Conservation (phyloP, 1,139 yeast genomes). For the Suhomyces coccinellae region DNA sequence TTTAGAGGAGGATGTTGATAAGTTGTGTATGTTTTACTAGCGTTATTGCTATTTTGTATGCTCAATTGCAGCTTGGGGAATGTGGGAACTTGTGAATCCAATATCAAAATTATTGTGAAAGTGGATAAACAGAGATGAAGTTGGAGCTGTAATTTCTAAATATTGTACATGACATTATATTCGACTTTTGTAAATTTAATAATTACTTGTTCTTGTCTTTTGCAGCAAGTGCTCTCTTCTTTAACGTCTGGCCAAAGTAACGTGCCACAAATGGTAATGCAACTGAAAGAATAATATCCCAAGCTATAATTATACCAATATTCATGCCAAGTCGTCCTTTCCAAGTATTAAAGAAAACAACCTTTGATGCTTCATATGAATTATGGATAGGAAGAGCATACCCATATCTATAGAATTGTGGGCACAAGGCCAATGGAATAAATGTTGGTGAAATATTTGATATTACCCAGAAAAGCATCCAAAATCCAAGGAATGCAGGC, state of each 20-base stretch:
- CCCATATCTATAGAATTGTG: slow-evolving; percentile 59
- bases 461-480: slow-evolving; percentile 66
- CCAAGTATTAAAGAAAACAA: slow-evolving; percentile 56
- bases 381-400: slow-evolving; percentile 67
- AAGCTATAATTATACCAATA: slow-evolving; percentile 55
- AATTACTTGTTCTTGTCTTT: background rate
- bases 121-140: too few species aligned
- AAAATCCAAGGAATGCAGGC: slow-evolving; percentile 48
- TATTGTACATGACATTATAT: too few species aligned
- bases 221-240: slow-evolving; percentile 20
- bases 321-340: slow-evolving; percentile 58
- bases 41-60: too few species aligned
- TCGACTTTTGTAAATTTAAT: background rate
- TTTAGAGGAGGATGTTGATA: too few species aligned
- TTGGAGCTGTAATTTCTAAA: too few species aligned
- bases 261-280: slow-evolving; percentile 44
- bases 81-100: too few species aligned
- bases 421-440: slow-evolving; percentile 55
- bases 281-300: slow-evolving; percentile 47
- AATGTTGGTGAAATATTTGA: slow-evolving; percentile 62
- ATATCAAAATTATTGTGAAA: too few species aligned
- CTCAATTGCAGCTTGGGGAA: too few species aligned
- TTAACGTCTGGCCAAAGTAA: slow-evolving; percentile 31
- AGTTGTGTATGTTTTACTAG: too few species aligned
- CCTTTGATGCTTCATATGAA: slow-evolving; percentile 54